Conservation (phyloP, 2,329 filamentous ascomycete genomes). For the Penicillium sp. region DNA sequence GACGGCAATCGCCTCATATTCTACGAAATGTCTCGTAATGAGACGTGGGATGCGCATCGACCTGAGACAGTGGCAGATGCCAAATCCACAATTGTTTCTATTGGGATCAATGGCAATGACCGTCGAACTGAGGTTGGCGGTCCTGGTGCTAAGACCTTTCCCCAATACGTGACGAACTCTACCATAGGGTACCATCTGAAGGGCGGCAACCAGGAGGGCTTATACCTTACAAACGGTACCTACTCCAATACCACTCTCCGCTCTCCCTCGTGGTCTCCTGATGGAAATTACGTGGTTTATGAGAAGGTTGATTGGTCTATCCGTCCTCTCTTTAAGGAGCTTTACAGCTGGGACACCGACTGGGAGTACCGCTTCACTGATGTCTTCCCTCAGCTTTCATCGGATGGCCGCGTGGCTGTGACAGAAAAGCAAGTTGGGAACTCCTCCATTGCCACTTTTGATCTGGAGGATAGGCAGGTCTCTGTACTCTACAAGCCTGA, state of each 20-base stretch:
- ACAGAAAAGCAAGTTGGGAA: constrained; percentile 44
- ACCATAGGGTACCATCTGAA: constrained; percentile 25
- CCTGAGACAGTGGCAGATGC: constrained; percentile 13
- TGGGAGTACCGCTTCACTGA: constrained; percentile 47
- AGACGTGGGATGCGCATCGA: constrained; percentile 40
- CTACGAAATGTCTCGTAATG: constrained; percentile 41
- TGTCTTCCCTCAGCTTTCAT: constrained; percentile 40
- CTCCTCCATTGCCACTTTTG: constrained; percentile 34
- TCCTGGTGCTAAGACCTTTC: constrained; percentile 31
- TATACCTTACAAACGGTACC: constrained; percentile 27
- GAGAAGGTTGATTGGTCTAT: constrained; percentile 26
- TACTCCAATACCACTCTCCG: constrained; percentile 13
- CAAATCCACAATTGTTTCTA: constrained; percentile 22
- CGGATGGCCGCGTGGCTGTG: constrained; percentile 29
- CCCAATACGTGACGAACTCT: constrained; percentile 32
- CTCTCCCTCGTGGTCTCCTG: constrained; percentile 35
- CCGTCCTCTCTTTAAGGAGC: constrained; percentile 35
- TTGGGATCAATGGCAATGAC: constrained; percentile 25
- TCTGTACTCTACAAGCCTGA: constrained; percentile 28
- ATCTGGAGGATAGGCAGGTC: constrained; percentile 26
- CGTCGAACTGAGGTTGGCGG: constrained; percentile 29
- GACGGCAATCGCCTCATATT: constrained; percentile 43
- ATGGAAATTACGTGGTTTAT: constrained; percentile 28
- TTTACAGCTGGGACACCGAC: constrained; percentile 41
- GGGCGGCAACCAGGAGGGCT: constrained; percentile 23